Base-by-base conservation (phyloP, 306 rosid genomes). In the Ziziphus jujuba region DNA sequence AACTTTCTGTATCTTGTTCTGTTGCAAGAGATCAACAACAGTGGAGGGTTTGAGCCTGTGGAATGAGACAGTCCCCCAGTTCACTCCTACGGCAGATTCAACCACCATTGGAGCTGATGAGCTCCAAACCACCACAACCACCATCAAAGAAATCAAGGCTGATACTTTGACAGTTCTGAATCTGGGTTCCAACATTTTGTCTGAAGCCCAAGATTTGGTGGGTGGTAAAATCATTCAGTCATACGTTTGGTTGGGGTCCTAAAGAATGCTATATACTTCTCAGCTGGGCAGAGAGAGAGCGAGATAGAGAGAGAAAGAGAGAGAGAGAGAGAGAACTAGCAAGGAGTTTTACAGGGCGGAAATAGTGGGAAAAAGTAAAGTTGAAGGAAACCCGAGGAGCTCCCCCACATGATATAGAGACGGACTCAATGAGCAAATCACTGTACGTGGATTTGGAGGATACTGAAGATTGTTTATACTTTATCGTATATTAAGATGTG, bases 31-130 rank as follows among this genome's bases (percentile, higher is more conserved):
- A 83, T 80, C 79, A 61, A 93, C 99, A 55, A 88, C 99, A 5
- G 87, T 77, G 16, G 90, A 50, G 10, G 98, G 98, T 45, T 76
- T 86, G 72, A 93, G 65, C 77, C 63, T 84, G 84, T 79, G 96
- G 51, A 74, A 80, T 1, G 99, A 86, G 21, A 93, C 7, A 23
- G 88, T 83, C 3, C 99, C 97, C 99, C 99, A 93, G 87, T 93
- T 93, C 38, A 93, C 83, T 31, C 95, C 99, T 45, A 87, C 61
- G 35, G 77, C 90, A 14, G 99, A 85, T 72, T 92, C 90, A 28
- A 59, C 84, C 73, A 47, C 84, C 73, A 51, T 47, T 2, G 86
- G 80, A 75, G 33, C 35, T 19, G 62, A 62, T 43, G 69, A 77
- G 67, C 80, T 22, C 40, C 79, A 71, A 31, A 72, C 63, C 3